Percentiles rank a stretch among this genome's conserved stretches.
phyloP scores from a whole-genome alignment of 768 basidiomycete species.

The Kwoniella heveanensis region DNA sequence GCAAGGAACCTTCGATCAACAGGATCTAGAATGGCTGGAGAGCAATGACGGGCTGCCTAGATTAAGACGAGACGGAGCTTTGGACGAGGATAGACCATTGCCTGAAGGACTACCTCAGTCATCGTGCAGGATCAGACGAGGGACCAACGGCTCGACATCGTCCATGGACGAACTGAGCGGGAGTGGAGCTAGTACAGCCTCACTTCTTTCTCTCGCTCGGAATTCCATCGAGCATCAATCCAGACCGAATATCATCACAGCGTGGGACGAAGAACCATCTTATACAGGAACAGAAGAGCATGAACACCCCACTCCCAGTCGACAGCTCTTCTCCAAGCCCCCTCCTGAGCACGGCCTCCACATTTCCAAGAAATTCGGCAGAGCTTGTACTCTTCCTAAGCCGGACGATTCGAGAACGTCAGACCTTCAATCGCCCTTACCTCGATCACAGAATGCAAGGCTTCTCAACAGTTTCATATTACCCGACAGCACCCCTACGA shows the following conservation, averaged over 20 bases:
- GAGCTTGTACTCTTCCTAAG: neutral
- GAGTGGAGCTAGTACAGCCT: conserved; percentile 40
- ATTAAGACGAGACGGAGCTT: neutral
- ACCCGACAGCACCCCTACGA: neutral
- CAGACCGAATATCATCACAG: conserved; percentile 32
- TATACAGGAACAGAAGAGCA: conserved; percentile 27
- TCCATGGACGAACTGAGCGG: conserved; percentile 43
- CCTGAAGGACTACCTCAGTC: conserved; percentile 11
- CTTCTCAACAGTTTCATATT: neutral
- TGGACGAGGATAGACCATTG: neutral
- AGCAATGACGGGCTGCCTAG: conserved; percentile 30
- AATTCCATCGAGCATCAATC: conserved; percentile 38
- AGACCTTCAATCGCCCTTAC: conserved; percentile 12
- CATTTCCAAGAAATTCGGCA: conserved; percentile 15
- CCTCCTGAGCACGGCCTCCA: conserved; percentile 13
- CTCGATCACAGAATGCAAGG: conserved; percentile 1
- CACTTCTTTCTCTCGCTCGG: conserved; percentile 33
- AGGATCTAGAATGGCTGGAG: conserved; percentile 32
- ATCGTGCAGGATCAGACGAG: conserved; percentile 19
- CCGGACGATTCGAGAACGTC: neutral
- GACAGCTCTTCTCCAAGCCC: conserved; percentile 28
- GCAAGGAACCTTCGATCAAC: conserved; percentile 16
- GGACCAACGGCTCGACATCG: conserved; percentile 37
- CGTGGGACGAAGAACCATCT: conserved; percentile 28
- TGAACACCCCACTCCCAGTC: conserved; percentile 26